Evolutionary conservation across 257 asterid species (phyloP).

Genomic region (Solanum ossicruentum): DNA sequence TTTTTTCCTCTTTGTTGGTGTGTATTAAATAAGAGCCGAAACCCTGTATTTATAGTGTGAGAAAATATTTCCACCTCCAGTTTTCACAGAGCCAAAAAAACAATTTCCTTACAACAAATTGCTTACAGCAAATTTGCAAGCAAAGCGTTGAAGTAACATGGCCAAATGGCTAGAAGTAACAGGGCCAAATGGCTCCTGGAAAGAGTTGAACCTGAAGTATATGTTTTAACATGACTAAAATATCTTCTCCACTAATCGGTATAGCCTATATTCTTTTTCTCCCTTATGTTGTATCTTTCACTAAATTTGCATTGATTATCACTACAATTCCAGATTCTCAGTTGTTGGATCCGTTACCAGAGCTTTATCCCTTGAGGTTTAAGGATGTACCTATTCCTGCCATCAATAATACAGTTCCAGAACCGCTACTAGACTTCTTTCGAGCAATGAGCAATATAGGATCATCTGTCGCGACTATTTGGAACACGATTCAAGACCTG

Average conservation of each 20-base stretch:
- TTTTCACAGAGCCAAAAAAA: no score
- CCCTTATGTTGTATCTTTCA: not conserved
- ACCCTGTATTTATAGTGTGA: no score
- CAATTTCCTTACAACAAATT: no score
- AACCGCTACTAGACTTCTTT: constrained; percentile 1
- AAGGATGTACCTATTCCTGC: constrained; percentile 10
- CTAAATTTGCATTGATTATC: not conserved
- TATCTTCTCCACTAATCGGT: not conserved
- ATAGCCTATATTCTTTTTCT: not conserved
- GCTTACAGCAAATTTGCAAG: no score
- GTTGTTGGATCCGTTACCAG: constrained; percentile 12
- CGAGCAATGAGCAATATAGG: constrained; percentile 1
- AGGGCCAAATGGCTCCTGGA: not conserved
- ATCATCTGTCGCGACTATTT: constrained; percentile 29
- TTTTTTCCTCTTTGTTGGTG: no score
- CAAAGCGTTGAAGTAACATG: no score
- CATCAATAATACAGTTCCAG: not conserved
- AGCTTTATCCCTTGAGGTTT: constrained; percentile 12
- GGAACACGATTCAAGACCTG: constrained; percentile 20
- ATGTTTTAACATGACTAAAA: not conserved
- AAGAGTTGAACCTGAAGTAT: not conserved
- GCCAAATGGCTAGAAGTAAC: not conserved
- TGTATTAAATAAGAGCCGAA: no score
- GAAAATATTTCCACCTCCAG: no score
- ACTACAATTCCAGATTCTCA: constrained; percentile 12